These are phyloP conservation scores for Cardamine resedifolia DNA, from an alignment of 345 rosid genomes.

Conservation along the genomic window DNA sequence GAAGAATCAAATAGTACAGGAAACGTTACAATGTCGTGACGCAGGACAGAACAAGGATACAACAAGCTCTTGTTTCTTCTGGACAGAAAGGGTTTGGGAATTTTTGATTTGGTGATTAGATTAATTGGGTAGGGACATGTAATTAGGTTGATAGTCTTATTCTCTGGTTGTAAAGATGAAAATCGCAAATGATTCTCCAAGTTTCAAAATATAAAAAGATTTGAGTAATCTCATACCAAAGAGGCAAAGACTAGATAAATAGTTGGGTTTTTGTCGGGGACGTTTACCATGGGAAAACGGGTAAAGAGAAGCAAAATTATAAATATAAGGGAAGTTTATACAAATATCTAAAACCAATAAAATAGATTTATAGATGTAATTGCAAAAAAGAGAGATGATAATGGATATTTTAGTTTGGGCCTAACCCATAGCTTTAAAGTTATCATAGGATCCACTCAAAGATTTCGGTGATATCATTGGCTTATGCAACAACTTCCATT, in stretches of 20 bases:
- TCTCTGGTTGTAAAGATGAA: conserved; percentile 33
- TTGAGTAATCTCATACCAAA: not conserved
- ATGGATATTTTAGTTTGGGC: conserved; percentile 15
- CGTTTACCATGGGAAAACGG: not conserved
- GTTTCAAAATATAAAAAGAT: not conserved
- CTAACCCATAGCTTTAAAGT: not conserved
- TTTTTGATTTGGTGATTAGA: conserved; percentile 24
- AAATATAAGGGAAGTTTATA: not conserved
- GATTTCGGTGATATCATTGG: not conserved
- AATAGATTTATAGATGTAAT: too few species aligned
- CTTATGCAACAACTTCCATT: not conserved
- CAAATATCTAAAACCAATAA: too few species aligned
- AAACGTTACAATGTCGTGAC: conserved; percentile 32
- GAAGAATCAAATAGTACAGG: conserved; percentile 18
- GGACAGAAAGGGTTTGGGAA: conserved; percentile 10
- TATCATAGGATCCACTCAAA: not conserved
- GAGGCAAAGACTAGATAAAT: not conserved
- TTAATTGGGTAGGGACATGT: conserved; percentile 27
- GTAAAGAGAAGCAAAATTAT: not conserved
- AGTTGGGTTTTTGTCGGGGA: not conserved
- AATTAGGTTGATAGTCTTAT: conserved; percentile 27
- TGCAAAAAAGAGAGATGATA: not conserved
- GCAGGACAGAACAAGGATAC: not conserved
- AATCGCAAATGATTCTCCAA: not conserved
- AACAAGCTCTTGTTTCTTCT: conserved; percentile 13